A percentile compares a stretch with the other conserved stretches of the same genome.
Evolutionary conservation across 2,329 filamentous ascomycete species (phyloP).

Genomic region (Fusarium pseudocircinatum): DNA sequence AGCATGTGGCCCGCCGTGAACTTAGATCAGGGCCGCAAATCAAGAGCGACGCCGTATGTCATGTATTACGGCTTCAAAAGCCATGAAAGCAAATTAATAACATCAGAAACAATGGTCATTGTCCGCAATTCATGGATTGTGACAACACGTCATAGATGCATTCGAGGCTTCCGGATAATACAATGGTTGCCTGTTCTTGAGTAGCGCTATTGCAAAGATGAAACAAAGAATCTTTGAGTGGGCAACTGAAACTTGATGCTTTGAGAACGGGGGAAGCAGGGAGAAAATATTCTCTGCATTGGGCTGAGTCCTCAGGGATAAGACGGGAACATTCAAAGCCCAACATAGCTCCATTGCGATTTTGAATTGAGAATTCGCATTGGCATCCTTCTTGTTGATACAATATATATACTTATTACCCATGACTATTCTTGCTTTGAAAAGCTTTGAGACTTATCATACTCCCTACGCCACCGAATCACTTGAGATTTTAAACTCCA

Average conservation of each 20-base stretch:
- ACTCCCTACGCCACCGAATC: not conserved
- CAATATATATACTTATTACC: no score
- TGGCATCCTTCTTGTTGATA: fast-evolving
- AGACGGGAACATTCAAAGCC: no score
- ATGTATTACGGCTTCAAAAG: not conserved
- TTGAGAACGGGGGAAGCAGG: not conserved
- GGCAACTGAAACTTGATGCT: no score
- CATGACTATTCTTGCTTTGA: no score
- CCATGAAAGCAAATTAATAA: not conserved
- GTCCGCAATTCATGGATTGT: no score
- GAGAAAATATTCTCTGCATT: not conserved
- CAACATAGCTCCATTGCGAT: no score
- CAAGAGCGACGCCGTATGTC: no score
- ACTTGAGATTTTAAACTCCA: not conserved
- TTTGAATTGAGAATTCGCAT: fast-evolving
- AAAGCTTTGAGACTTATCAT: not conserved
- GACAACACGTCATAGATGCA: fast-evolving
- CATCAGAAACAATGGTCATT: no score
- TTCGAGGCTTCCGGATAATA: not conserved
- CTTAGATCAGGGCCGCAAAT: not conserved
- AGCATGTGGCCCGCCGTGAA: no score
- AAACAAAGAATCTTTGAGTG: no score
- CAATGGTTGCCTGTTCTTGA: not conserved
- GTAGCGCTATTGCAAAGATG: fast-evolving
- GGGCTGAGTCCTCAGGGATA: fast-evolving